These are phyloP conservation scores for Kitagawia praeruptora DNA, from an alignment of 129 eudicot species.

Conservation along the genomic window DNA sequence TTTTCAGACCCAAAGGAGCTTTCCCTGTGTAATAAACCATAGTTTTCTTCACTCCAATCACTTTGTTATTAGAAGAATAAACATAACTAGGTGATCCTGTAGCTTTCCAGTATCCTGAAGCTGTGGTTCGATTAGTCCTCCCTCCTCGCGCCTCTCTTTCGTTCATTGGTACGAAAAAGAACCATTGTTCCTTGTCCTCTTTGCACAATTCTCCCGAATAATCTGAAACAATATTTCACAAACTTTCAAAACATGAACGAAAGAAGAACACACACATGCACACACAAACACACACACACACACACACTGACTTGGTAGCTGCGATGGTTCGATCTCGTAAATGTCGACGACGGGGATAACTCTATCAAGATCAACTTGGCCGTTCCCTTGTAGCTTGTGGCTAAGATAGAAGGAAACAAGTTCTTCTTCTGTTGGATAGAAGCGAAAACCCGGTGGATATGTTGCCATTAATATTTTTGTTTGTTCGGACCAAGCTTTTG, in stretches of 20 bases:
- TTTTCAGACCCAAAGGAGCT: conserved; percentile 57
- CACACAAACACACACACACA: neutral
- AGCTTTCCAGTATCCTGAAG: conserved; percentile 80
- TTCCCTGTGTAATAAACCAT: conserved; percentile 79
- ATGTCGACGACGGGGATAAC: conserved; percentile 59
- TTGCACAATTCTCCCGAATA: conserved; percentile 48
- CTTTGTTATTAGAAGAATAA: conserved; percentile 43
- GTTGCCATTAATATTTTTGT: conserved; percentile 15
- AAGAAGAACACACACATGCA: neutral
- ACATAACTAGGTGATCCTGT: conserved; percentile 74
- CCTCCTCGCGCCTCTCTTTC: conserved; percentile 82
- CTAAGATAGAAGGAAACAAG: conserved; percentile 56
- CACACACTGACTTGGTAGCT: conserved; percentile 42
- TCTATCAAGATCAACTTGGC: conserved; percentile 18
- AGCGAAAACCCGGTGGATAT: conserved; percentile 42
- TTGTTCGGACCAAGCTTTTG: neutral
- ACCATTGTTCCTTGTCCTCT: conserved; percentile 77
- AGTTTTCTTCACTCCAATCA: conserved; percentile 68
- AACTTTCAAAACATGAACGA: neutral
- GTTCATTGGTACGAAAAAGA: conserved; percentile 64
- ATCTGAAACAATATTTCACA: conserved; percentile 17
- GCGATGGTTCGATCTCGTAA: conserved; percentile 47
- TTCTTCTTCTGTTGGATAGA: conserved; percentile 87
- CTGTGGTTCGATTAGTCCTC: conserved; percentile 62
- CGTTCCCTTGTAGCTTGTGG: conserved; percentile 34